phyloP scores from a whole-genome alignment of 2,329 filamentous ascomycete species.

The Metarhizium anisopliae region DNA sequence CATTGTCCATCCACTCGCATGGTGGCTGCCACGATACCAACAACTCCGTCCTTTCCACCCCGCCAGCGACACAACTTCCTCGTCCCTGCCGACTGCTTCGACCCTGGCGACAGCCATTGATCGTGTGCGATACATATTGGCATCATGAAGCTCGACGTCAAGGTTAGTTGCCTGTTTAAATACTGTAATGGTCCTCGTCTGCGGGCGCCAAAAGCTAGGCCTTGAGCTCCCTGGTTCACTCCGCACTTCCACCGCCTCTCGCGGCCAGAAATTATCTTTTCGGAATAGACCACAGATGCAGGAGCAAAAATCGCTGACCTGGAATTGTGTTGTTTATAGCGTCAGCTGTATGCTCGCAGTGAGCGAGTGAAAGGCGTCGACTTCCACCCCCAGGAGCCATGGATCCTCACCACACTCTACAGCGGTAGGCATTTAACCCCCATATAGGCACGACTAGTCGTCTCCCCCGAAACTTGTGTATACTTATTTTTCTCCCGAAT shows the following conservation, averaged over 20 bases:
- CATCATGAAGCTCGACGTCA: conserved; percentile 34
- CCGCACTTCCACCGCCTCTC: conserved; percentile 5
- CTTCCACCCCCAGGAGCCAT: conserved; percentile 94
- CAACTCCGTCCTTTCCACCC: conserved; percentile 1
- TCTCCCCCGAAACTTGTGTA: not conserved
- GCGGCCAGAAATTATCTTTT: not conserved
- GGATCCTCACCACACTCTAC: conserved; percentile 93
- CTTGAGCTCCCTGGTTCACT: not conserved
- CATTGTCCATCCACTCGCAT: not conserved
- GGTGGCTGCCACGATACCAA: conserved; percentile 4
- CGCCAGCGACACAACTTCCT: conserved; percentile 1
- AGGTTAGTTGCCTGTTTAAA: conserved; percentile 21
- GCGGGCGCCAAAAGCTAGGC: not conserved
- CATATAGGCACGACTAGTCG: not conserved
- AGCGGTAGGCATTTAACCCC: conserved; percentile 51
- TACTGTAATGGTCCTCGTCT: not conserved
- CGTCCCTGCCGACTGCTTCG: not conserved
- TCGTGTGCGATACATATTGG: not conserved
- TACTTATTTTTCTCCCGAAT: not conserved
- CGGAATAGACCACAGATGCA: not conserved
- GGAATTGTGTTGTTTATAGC: conserved; percentile 16
- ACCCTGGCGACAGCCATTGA: not conserved
- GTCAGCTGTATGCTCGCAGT: conserved; percentile 60
- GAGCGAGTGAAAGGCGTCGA: conserved; percentile 97
- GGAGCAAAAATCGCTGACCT: not conserved